phyloP scores from a whole-genome alignment of 2,329 filamentous ascomycete species.

The Penicillium sp. region DNA sequence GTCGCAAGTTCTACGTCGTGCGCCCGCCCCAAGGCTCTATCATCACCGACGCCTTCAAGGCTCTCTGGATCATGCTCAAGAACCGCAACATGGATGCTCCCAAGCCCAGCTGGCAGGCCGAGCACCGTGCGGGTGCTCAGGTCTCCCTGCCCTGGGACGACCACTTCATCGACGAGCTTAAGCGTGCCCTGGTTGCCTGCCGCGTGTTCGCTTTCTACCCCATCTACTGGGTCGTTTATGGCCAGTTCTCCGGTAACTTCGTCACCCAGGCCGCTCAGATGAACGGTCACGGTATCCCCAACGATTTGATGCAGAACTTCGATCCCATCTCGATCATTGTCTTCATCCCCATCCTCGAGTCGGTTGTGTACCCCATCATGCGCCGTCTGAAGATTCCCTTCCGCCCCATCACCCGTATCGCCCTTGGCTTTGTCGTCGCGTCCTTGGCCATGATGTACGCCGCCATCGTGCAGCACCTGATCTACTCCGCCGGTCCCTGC shows the following conservation, averaged over 20 bases:
- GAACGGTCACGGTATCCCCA: constrained; percentile 64
- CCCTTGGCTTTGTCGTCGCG: constrained; percentile 61
- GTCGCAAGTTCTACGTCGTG: constrained; percentile 42
- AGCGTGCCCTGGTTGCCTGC: constrained; percentile 60
- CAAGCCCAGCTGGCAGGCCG: constrained; percentile 60
- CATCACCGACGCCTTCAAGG: constrained; percentile 60
- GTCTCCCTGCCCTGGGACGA: constrained; percentile 56
- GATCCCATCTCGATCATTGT: constrained; percentile 71
- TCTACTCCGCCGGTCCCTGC: constrained; percentile 51
- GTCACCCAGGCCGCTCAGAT: constrained; percentile 59
- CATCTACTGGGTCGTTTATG: constrained; percentile 63
- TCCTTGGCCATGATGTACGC: constrained; percentile 58
- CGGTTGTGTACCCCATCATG: constrained; percentile 62
- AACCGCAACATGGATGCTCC: constrained; percentile 54
- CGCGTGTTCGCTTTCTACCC: constrained; percentile 67
- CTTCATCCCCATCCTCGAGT: constrained; percentile 66
- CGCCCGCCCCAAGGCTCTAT: constrained; percentile 56
- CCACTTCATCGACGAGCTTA: constrained; percentile 65
- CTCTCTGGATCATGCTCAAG: constrained; percentile 50
- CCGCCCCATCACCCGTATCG: constrained; percentile 71
- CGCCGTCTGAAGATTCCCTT: constrained; percentile 60
- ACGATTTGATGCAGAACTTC: constrained; percentile 70
- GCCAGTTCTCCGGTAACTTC: constrained; percentile 62
- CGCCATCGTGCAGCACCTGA: constrained; percentile 51
- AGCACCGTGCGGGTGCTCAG: constrained; percentile 38